Conservation (phyloP, 177 flowering plant genomes). For the Vitis hybrid region DNA sequence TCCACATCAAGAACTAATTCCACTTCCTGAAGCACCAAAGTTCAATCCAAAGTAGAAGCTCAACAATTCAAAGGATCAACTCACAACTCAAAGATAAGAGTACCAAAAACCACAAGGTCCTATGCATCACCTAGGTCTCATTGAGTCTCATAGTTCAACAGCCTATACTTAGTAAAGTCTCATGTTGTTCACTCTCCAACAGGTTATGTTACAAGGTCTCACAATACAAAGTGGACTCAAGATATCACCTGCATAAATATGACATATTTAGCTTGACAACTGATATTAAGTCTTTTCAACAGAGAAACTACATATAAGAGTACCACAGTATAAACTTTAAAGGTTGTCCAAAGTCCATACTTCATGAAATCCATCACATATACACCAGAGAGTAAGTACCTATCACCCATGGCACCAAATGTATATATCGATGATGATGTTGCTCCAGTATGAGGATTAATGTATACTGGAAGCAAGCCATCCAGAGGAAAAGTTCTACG, state of each 20-base stretch:
- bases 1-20: no score
- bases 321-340: not conserved
- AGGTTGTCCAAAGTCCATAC: not conserved
- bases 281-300: no score
- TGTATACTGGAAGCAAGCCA: not conserved
- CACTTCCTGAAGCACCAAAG: no score
- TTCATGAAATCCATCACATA: no score
- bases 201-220: not conserved
- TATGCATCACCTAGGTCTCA: no score
- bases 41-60: no score
- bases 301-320: no score
- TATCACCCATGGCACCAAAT: conserved; percentile 1
- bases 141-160: not conserved
- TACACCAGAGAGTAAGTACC: not conserved
- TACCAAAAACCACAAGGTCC: no score
- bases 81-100: no score
- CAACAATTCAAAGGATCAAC: no score
- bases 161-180: not conserved
- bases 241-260: not conserved
- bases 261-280: not conserved
- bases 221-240: not conserved
- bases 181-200: not conserved
- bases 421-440: not conserved
- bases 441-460: not conserved
- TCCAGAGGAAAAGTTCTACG: not conserved